Evolutionary conservation across 129 eudicot genomes (phyloP), one percentile per base, ranked within the genome.

Genomic region (Artemisia argyi): DNA sequence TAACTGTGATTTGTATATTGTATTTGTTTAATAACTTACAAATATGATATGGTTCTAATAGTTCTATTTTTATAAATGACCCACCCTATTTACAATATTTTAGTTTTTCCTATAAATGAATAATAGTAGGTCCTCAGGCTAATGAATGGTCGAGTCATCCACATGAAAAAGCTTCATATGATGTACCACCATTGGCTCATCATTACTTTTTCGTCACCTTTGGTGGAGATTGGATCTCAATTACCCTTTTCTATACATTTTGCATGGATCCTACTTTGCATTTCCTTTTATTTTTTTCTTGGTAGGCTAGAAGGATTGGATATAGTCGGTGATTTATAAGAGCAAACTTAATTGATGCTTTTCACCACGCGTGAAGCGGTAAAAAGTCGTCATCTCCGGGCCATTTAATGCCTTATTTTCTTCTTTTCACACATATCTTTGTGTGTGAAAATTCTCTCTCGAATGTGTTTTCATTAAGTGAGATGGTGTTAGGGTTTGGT

Each of bases 171-270:
- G 81, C 60, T 62, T 30, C 20, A 22, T 64, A 61, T 59, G 5
- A 22, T 24, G 22, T 68, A 7, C 42, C 42, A 5, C 42, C 7
- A 35, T 35, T 35, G 42, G 42, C 42, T 35, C 59, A 72, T 68
- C 51, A 61, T 53, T 3, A 16, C 76, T 42, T 70, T 76, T 62
- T 56, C 1, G 62, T 62, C 51, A 44, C 49, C 72, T 78, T 78
- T 70, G 39, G 7, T 54, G 58, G 71, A 63, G 81, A 70, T 71
- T 78, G 81, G 81, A 71, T 70, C 81, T 78, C 81, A 71, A 24
- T 70, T 54, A 53, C 51, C 66, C 26, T 76, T 76, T 58, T 49
- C 17, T 22, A 49, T 18, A 61, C 49, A 28, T 55, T 75, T 68
- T 52, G 60, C 60, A 75, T 66, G 79, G 58, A 66, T 66, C 30